Base-by-base conservation (phyloP, 805 yeast species). In the Yarrowia divulgata region DNA sequence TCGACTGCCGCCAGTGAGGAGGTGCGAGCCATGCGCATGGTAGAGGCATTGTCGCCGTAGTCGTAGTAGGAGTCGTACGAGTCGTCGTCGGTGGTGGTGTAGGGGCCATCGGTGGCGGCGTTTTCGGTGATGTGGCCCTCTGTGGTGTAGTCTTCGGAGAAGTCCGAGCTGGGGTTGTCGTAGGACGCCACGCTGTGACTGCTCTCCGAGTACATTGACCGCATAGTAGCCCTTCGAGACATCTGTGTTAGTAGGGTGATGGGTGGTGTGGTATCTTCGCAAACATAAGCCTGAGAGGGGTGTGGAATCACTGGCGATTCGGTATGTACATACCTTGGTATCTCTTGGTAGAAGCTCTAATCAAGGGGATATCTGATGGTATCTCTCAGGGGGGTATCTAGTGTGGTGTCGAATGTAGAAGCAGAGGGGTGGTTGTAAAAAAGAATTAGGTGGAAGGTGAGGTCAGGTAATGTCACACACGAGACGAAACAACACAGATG, bases 221-320 rank as follows among this genome's bases (percentile, higher is more conserved):
- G 52, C 66, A 60, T 60, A 10, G 63, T 57, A 29, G 46, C 63
- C 63, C 63, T 57, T 40, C 63, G 63, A 29, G 63, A 39, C 63
- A 57, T 57, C 63, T 57, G 63, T 57, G 63, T 57, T 57, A 57
- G 63, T 40, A 40, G 8, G 48, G 46, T 14, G 19, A n/a, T n/a
- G n/a, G n/a, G 12, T 8, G 5, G 60, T 9, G 14, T 16, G 29
- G 3, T 8, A n/a, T n/a, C n/a, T n/a, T 54, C 60, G 14, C 29
- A 39, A 39, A 1, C 8, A 10, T 34, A 45, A 37, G n/a, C 18
- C 42, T 50, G 57, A 34, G 23, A 5, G 16, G 29, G 29, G 29
- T 23, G 29, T 23, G 29, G 29, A 23, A 23, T 23, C 29, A 2
- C 29, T 23, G 29, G 29, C 29, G 29, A 23, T 23, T 23, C 29